These are phyloP conservation scores for Microglena sp. DNA, from an alignment of 139 green algal genomes.

Conservation along the genomic window DNA sequence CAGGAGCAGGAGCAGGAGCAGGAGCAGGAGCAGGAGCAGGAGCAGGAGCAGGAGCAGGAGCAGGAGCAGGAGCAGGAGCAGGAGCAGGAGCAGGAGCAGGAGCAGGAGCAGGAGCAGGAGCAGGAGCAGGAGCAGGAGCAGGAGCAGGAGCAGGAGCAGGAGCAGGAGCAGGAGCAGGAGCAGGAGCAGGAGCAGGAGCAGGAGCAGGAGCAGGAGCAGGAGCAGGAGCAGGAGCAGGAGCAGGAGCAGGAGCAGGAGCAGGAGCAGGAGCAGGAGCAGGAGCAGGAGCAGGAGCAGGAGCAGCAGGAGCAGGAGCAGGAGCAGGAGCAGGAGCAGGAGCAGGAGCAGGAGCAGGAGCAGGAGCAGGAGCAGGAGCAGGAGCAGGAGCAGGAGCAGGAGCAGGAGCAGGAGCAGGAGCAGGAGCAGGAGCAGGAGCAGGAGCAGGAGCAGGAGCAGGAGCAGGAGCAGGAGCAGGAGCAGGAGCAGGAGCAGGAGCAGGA, in stretches of 20 bases:
- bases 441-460: no score
- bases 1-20: background rate
- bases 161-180: no score
- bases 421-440: constrained; percentile 2
- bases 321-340: background rate
- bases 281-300: background rate
- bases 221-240: background rate
- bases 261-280: background rate
- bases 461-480: background rate
- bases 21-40: background rate
- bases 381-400: background rate
- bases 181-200: no score
- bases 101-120: no score
- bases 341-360: background rate
- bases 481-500: background rate
- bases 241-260: background rate
- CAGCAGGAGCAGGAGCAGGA: constrained; percentile 3
- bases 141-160: no score
- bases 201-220: no score
- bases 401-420: background rate
- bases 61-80: background rate
- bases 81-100: background rate
- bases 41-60: background rate
- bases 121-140: no score
- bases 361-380: background rate